Percentiles rank a stretch among this genome's conserved stretches.
Evolutionary conservation across 202 grass and related monocot species (phyloP).

Genomic region (Schoenoplectus triqueter): DNA sequence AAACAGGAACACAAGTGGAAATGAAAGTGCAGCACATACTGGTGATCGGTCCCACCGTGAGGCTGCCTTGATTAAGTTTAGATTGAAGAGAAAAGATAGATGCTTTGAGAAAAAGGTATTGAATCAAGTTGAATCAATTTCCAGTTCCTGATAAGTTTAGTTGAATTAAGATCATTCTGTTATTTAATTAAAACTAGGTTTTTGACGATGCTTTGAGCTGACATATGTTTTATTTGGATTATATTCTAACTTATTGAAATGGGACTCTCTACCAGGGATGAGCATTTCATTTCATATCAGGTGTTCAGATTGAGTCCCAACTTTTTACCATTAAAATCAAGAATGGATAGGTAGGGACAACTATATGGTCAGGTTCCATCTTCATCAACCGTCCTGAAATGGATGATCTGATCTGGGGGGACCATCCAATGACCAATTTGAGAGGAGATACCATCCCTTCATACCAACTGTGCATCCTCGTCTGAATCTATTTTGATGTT

Average conservation of each 20-base stretch:
- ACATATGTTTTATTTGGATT: not conserved
- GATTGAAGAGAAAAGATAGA: constrained; percentile 96
- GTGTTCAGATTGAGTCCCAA: not conserved
- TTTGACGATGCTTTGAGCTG: not conserved
- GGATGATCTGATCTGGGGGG: not conserved
- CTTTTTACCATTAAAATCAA: not conserved
- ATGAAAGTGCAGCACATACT: constrained; percentile 70
- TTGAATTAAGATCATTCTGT: constrained; percentile 8
- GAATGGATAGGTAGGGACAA: not conserved
- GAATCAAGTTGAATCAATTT: not conserved
- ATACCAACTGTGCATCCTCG: not conserved
- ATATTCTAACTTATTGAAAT: not conserved
- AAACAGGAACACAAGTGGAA: constrained; percentile 55
- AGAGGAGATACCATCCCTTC: not conserved
- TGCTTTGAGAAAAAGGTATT: constrained; percentile 96
- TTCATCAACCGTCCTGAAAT: not conserved
- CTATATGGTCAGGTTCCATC: not conserved
- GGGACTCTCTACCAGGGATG: constrained; percentile 2
- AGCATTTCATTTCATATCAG: constrained; percentile 15
- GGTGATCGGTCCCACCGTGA: constrained; percentile 55
- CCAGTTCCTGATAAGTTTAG: not conserved
- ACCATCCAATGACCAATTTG: constrained; percentile 6
- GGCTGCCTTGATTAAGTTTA: constrained; percentile 87
- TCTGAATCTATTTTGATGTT: not conserved
- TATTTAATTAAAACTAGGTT: not conserved